These are phyloP conservation scores for Trypanosoma boissoni DNA, from an alignment of 208 protist genomes.

Conservation along the genomic window DNA sequence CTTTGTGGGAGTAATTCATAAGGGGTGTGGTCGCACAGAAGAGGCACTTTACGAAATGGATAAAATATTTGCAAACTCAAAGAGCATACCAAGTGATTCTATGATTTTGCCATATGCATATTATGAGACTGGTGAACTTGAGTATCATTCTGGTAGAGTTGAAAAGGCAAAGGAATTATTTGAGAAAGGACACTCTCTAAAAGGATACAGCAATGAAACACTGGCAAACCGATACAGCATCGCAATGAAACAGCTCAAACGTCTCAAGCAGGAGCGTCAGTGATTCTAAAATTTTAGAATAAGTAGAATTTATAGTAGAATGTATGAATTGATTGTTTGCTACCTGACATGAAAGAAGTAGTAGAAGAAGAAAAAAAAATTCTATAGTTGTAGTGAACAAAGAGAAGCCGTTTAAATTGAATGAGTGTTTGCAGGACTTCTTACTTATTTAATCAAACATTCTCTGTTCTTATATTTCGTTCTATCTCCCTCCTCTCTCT, in stretches of 20 bases:
- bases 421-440: no score
- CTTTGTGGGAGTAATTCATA: slow-evolving; percentile 87
- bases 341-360: background rate
- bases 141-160: slow-evolving; percentile 75
- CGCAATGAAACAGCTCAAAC: slow-evolving; percentile 86
- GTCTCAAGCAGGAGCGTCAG: slow-evolving; percentile 36
- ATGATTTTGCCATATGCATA: slow-evolving; percentile 88
- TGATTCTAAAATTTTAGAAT: no score
- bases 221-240: slow-evolving; percentile 85
- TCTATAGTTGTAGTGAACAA: background rate
- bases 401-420: no score
- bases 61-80: slow-evolving; percentile 79
- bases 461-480: no score
- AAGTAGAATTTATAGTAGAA: background rate
- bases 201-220: slow-evolving; percentile 89
- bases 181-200: slow-evolving; percentile 71
- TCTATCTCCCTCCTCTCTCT: no score
- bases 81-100: slow-evolving; percentile 75
- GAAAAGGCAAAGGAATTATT: slow-evolving; percentile 76
- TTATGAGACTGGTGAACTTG: slow-evolving; percentile 84
- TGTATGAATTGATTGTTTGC: slow-evolving; percentile 1
- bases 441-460: no score
- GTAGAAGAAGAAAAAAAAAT: background rate
- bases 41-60: slow-evolving; percentile 55
- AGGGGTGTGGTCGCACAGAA: slow-evolving; percentile 69